Base-by-base conservation (phyloP, 192 early-diverging fungal species). In the Gaertneriomyces sp. region DNA sequence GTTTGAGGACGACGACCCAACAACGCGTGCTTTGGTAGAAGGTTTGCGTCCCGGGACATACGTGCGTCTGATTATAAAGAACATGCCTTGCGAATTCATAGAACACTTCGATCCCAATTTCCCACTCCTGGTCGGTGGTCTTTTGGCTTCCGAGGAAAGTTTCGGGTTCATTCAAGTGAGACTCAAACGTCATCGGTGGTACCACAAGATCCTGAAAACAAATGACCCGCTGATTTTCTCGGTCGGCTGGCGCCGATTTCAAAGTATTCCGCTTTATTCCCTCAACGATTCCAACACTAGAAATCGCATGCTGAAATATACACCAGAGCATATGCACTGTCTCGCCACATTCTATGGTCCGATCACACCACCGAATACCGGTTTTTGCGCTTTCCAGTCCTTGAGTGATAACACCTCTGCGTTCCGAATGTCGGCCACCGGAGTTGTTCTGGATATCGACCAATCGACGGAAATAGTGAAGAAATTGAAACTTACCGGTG, bases 321-420 rank as follows among this genome's bases (percentile, higher is more conserved):
- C 97, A 7, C 97, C 97, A 12, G 93, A 98, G 77, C 97, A 99
- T 72, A 98, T 99, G 97, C 97, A 99, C 84, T 98, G 97, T 81
- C 74, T 93, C 58, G 97, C 93, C 6, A 91, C 92, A 0, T 87
- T 98, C 62, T 98, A 90, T 71, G 94, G 88, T 10, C 97, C 97
- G n/a, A 88, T 90, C 51, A 91, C 94, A 42, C 83, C 90, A n/a
- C 95, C 94, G 14, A 95, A 94, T 46, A 93, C 97, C 4, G 94
- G 94, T 45, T 98, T 99, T 74, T 99, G 97, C 76, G 91, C 92
- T 8, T 83, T 93, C 53, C 92, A 94, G 73, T 85, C 79, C 47
- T 80, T 93, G 8, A 57, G 85, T 7, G 87, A 87, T 38, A 80
- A 78, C 11, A 80, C 71, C 12, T 33, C 53, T 5, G 64, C 77